These are phyloP conservation scores for Tremellales sp. DNA, from an alignment of 1,284 basidiomycete species.

Conservation along the genomic window DNA sequence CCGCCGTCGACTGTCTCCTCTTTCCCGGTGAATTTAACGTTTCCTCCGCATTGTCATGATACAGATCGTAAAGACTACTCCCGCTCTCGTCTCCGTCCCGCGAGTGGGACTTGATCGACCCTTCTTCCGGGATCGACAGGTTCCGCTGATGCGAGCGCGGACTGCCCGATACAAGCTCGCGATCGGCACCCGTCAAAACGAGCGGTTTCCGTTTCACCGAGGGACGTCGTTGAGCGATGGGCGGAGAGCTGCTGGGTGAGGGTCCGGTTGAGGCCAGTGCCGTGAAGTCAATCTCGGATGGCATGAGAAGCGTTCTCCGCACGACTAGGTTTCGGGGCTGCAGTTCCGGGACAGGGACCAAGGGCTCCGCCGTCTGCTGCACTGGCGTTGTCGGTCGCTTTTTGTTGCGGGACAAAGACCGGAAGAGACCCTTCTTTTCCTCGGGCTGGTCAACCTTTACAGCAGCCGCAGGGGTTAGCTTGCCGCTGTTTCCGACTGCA, in stretches of 20 bases:
- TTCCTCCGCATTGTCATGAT: slow-evolving; percentile 17
- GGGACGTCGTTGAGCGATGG: slow-evolving; percentile 18
- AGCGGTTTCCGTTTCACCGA: slow-evolving; percentile 42
- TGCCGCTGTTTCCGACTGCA: too few relatives aligned
- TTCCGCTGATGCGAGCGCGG: slow-evolving; percentile 19
- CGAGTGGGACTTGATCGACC: too few relatives aligned
- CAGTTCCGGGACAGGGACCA: not conserved
- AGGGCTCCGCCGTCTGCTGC: not conserved
- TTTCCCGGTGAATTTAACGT: too few relatives aligned
- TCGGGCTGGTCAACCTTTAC: slow-evolving; percentile 1
- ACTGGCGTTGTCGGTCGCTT: slow-evolving; percentile 1
- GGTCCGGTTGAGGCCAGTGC: not conserved
- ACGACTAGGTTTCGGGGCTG: slow-evolving; percentile 20
- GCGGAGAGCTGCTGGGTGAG: slow-evolving; percentile 1
- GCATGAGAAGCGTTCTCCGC: slow-evolving; percentile 34
- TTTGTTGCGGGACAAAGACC: slow-evolving; percentile 22
- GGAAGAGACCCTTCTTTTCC: slow-evolving; percentile 20
- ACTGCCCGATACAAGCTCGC: slow-evolving; percentile 25
- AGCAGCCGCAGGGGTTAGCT: slow-evolving; percentile 2
- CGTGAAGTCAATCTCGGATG: slow-evolving; percentile 1
- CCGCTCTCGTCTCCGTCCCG: not conserved
- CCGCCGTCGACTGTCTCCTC: not conserved
- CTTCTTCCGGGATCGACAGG: too few relatives aligned
- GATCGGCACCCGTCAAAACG: slow-evolving; percentile 35
- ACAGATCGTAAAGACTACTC: too few relatives aligned